Evolutionary conservation across 805 yeast species (phyloP).

Genomic region (Pichia eremophila): DNA sequence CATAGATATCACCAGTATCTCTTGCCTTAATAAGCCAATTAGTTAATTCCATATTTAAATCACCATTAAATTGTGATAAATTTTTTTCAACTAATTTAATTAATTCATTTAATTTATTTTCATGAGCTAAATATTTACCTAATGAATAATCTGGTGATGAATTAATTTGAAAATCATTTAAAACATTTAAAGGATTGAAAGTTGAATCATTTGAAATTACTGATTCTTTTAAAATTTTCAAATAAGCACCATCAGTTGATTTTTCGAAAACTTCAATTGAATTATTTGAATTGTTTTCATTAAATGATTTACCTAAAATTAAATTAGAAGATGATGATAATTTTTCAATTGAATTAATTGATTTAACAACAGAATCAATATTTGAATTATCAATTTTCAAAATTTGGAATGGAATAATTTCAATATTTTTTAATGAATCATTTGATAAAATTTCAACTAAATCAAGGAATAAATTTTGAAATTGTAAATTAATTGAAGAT

Average conservation of each 20-base stretch:
- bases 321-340: constrained; percentile 26
- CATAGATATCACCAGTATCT: constrained; percentile 25
- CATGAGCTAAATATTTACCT: constrained; percentile 58
- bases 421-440: constrained; percentile 29
- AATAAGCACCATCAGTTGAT: constrained; percentile 67
- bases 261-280: constrained; percentile 32
- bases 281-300: constrained; percentile 15
- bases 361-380: constrained; percentile 34
- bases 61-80: constrained; percentile 36
- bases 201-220: constrained; percentile 22
- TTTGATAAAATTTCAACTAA: constrained; percentile 49
- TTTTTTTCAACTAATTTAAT: constrained; percentile 36
- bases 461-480: constrained; percentile 52
- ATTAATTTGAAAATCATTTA: constrained; percentile 51
- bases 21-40: constrained; percentile 58
- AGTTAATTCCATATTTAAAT: constrained; percentile 48
- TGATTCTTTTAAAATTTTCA: constrained; percentile 64
- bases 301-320: constrained; percentile 40
- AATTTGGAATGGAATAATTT: constrained; percentile 50
- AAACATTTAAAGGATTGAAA: constrained; percentile 36
- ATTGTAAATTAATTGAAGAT: constrained; percentile 31
- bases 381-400: constrained; percentile 33
- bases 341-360: constrained; percentile 41
- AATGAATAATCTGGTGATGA: constrained; percentile 78
- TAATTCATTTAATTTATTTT: constrained; percentile 41